A percentile compares a stretch with the other conserved stretches of the same genome.
Conservation (phyloP, 306 rosid species). For the Rosa chinensis region DNA sequence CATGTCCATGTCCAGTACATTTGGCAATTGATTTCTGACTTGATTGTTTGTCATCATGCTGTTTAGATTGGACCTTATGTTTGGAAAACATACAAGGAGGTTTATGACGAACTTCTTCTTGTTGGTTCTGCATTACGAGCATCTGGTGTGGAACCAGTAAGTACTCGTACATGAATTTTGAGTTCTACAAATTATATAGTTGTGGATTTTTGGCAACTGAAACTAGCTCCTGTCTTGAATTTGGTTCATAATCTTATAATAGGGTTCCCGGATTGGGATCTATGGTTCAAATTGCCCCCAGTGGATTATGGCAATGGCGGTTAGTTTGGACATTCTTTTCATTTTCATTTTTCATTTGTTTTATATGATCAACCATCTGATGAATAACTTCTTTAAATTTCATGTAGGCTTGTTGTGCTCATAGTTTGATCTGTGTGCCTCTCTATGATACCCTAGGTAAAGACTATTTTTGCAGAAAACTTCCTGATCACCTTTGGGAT, state of each 20-base stretch:
- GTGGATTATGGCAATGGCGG: constrained; percentile 91
- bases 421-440: constrained; percentile 80
- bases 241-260: constrained; percentile 2
- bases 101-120: constrained; percentile 57
- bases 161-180: constrained; percentile 8
- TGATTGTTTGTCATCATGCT: constrained; percentile 21
- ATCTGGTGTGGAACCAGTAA: constrained; percentile 72
- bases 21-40: constrained; percentile 11
- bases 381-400: constrained; percentile 19
- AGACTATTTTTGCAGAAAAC: not conserved
- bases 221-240: constrained; percentile 3
- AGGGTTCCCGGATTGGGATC: constrained; percentile 79
- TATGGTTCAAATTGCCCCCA: constrained; percentile 84
- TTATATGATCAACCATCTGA: constrained; percentile 6
- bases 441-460: constrained; percentile 92
- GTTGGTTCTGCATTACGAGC: constrained; percentile 78
- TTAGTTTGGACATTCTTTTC: constrained; percentile 20
- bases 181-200: not conserved
- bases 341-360: not conserved
- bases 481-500: not conserved
- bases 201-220: not conserved
- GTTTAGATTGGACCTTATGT: constrained; percentile 62
- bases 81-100: constrained; percentile 82
- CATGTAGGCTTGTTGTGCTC: constrained; percentile 74
- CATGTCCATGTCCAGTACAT: not conserved